Conservation (phyloP, 2,329 filamentous ascomycete species). For the Cytospora mali region DNA sequence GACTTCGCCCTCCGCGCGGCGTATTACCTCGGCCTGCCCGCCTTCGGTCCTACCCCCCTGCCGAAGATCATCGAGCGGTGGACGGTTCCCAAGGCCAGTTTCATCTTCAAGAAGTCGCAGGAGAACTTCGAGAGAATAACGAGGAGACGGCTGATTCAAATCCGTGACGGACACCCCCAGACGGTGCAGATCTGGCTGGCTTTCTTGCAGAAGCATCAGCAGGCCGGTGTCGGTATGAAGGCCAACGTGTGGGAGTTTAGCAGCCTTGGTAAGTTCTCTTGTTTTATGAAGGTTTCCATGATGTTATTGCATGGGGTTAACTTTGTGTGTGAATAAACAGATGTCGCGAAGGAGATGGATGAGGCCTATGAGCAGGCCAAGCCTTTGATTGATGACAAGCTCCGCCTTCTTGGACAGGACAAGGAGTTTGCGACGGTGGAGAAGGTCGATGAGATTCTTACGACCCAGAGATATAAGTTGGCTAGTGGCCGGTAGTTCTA, state of each 20-base stretch:
- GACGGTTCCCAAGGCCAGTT: slow-evolving; percentile 87
- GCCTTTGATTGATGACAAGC: slow-evolving; percentile 24
- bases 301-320: slow-evolving; percentile 27
- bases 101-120: slow-evolving; percentile 96
- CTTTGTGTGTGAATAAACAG: slow-evolving; percentile 41
- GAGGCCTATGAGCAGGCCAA: slow-evolving; percentile 47
- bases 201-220: slow-evolving; percentile 88
- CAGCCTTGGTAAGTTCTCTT: slow-evolving; percentile 59
- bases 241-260: slow-evolving; percentile 94
- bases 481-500: slow-evolving; percentile 34
- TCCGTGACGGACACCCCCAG: slow-evolving; percentile 88
- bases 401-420: slow-evolving; percentile 24
- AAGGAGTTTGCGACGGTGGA: slow-evolving; percentile 53
- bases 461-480: slow-evolving; percentile 50
- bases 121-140: slow-evolving; percentile 98
- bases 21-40: slow-evolving; percentile 88
- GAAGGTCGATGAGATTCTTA: slow-evolving; percentile 61
- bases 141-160: slow-evolving; percentile 81
- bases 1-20: slow-evolving; percentile 94
- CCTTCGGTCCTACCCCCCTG: slow-evolving; percentile 81
- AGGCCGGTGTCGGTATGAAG: slow-evolving; percentile 98
- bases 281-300: slow-evolving; percentile 16
- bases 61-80: slow-evolving; percentile 88
- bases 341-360: slow-evolving; percentile 56
- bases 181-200: slow-evolving; percentile 90